A percentile compares a stretch with the other conserved stretches of the same genome.
These are phyloP conservation scores for Globisporangium solare DNA, from an alignment of 352 stramenopile species.

Conservation along the genomic window DNA sequence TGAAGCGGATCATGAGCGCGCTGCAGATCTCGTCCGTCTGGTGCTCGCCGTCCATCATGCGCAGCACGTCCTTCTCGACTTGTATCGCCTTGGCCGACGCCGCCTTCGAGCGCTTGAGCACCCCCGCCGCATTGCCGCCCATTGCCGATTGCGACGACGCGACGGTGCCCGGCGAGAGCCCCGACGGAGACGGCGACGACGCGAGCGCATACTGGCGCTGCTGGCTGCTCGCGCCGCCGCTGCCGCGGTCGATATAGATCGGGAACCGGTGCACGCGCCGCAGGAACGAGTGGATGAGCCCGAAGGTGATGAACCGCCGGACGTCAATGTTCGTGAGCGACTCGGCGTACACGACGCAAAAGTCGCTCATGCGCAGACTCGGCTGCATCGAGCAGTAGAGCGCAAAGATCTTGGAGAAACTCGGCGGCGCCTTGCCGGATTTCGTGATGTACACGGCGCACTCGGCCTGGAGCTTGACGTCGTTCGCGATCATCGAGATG, in stretches of 20 bases:
- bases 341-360: slow-evolving; percentile 73
- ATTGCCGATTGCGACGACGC: slow-evolving; percentile 14
- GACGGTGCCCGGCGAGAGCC: slow-evolving; percentile 8
- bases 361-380: slow-evolving; percentile 77
- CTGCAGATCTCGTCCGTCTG: slow-evolving; percentile 86
- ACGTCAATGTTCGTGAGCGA: slow-evolving; percentile 72
- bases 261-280: slow-evolving; percentile 84
- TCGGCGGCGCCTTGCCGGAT: slow-evolving; percentile 41
- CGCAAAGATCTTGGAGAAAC: slow-evolving; percentile 79
- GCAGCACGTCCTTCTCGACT: slow-evolving; percentile 66
- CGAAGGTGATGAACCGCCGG: slow-evolving; percentile 83
- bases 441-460: slow-evolving; percentile 82
- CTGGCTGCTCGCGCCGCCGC: slow-evolving; percentile 8
- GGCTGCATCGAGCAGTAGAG: slow-evolving; percentile 85
- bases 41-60: slow-evolving; percentile 80
- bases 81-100: slow-evolving; percentile 39
- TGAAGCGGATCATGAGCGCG: slow-evolving; percentile 62
- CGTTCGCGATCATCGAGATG: slow-evolving; percentile 53
- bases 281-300: slow-evolving; percentile 82
- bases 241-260: slow-evolving; percentile 49
- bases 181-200: slow-evolving; percentile 28
- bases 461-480: slow-evolving; percentile 62
- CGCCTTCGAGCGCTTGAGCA: slow-evolving; percentile 33
- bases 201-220: slow-evolving; percentile 21
- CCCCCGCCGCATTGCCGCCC: slow-evolving; percentile 17